Conservation (phyloP, 805 yeast genomes). For the Candida jianshihensis region DNA sequence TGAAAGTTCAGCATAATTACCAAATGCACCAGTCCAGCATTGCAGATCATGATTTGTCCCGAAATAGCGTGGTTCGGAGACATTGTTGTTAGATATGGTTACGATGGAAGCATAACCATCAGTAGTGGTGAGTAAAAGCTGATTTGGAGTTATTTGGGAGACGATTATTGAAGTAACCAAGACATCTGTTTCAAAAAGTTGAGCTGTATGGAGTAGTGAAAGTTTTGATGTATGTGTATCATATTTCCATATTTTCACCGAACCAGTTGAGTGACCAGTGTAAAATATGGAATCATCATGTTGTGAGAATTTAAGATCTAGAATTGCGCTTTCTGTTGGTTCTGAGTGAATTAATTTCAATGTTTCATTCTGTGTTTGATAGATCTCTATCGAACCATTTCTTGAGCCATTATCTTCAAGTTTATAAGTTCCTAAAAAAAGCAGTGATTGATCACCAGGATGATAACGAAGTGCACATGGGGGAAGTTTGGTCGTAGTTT, state of each 20-base stretch:
- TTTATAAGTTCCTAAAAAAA: constrained; percentile 77
- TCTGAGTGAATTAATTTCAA: constrained; percentile 21
- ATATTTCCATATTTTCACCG: constrained; percentile 55
- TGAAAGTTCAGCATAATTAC: constrained; percentile 42
- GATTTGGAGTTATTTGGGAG: constrained; percentile 33
- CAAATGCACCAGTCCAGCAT: constrained; percentile 84
- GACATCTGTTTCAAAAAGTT: constrained; percentile 39
- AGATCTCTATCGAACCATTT: constrained; percentile 54
- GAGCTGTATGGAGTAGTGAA: constrained; percentile 25
- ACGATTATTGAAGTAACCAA: constrained; percentile 63
- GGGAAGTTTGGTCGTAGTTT: constrained; percentile 49
- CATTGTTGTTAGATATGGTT: constrained; percentile 20
- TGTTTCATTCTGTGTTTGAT: constrained; percentile 11
- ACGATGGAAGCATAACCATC: constrained; percentile 51
- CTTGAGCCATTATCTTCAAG: constrained; percentile 56
- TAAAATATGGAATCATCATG: constrained; percentile 40
- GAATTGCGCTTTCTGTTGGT: constrained; percentile 52
- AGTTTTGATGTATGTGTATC: constrained; percentile 5
- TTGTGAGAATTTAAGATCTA: constrained; percentile 71
- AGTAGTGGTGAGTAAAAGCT: constrained; percentile 56
- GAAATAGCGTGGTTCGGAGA: constrained; percentile 21
- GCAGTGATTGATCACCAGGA: constrained; percentile 37
- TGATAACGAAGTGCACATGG: constrained; percentile 75
- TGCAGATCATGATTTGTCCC: constrained; percentile 56
- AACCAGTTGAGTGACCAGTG: constrained; percentile 80